Evolutionary conservation across 495 filamentous ascomycete genomes (phyloP).

Genomic region (Penicillium atrosanguineum): DNA sequence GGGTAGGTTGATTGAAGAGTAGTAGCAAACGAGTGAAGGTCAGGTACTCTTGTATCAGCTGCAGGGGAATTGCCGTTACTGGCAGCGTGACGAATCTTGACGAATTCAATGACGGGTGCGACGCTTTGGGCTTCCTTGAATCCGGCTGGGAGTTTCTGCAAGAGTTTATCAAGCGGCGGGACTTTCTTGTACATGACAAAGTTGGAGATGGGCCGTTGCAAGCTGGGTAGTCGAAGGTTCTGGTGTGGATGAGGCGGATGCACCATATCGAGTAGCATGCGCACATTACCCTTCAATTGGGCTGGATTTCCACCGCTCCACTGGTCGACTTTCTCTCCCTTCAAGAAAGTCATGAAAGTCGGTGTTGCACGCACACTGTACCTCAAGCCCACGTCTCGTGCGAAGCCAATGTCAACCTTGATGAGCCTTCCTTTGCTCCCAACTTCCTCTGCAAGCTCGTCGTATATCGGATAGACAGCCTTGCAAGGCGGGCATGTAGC

Average conservation of each 20-base stretch:
- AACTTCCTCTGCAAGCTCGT: conserved; percentile 72
- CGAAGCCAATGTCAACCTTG: conserved; percentile 74
- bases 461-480: conserved; percentile 77
- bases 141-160: conserved; percentile 64
- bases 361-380: conserved; percentile 77
- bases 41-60: conserved; percentile 50
- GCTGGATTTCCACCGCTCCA: conserved; percentile 76
- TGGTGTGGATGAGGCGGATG: conserved; percentile 76
- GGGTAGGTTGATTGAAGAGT: conserved; percentile 30
- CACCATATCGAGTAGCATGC: conserved; percentile 71
- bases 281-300: conserved; percentile 68
- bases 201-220: conserved; percentile 60
- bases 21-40: conserved; percentile 45
- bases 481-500: conserved; percentile 85
- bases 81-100: conserved; percentile 41
- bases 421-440: conserved; percentile 70
- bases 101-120: conserved; percentile 59
- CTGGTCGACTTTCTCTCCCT: conserved; percentile 69
- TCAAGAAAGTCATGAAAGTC: conserved; percentile 86
- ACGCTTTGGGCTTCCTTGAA: conserved; percentile 54
- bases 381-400: conserved; percentile 60
- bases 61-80: conserved; percentile 16
- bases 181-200: conserved; percentile 74
- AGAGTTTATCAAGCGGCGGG: conserved; percentile 80
- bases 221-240: conserved; percentile 62